Base-by-base conservation (phyloP, 2,329 filamentous ascomycete species). In the Trichocomaceae sp. region DNA sequence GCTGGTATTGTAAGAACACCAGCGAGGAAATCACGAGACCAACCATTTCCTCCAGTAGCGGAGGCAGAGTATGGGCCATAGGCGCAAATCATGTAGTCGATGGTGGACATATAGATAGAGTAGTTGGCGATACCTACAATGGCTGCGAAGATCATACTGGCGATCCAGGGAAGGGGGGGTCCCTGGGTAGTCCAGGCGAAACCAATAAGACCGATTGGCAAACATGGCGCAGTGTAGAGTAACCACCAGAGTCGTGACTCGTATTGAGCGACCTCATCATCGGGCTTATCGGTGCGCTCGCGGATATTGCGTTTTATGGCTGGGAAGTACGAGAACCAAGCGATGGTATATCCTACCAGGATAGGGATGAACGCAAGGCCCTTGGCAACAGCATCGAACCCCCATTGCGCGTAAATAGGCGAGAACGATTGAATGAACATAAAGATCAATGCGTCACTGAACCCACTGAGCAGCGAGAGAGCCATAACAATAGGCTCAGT, bases 81-180 rank as follows among this genome's bases (percentile, higher is more conserved):
- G 2, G 83, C 82, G 52, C 80, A 83, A 55, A 85, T 82, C 78
- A 84, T 83, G 66, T 85, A 85, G 63, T 85, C 83, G 60, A 86
- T 84, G 2, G 82, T 84, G 7, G 82, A 79, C 77, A 84, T 83
- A 68, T 86, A 85, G 50, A 84, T 84, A 15, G 72, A 69, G 57
- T 77, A 80, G 62, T 86, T 86, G 39, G 83, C 83, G 47, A 86
- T 79, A 23, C 82, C 83, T 37, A 86, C 80, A 35, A 84, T 70
- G 5, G 75, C 69, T 2, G 79, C 77, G 61, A 83, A 84, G 46
- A 85, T 69, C 76, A 85, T 80, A 1, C 81, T 78, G 0, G 74
- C 79, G 33, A 84, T 82, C 83, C 84, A 86, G 58, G 79, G 82
- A 10, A 80, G 71, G 0, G 73, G 69, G 0, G 80, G 81, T 1